These are phyloP conservation scores for Collybiopsis luxurians DNA, from an alignment of 768 basidiomycete genomes.

Conservation along the genomic window DNA sequence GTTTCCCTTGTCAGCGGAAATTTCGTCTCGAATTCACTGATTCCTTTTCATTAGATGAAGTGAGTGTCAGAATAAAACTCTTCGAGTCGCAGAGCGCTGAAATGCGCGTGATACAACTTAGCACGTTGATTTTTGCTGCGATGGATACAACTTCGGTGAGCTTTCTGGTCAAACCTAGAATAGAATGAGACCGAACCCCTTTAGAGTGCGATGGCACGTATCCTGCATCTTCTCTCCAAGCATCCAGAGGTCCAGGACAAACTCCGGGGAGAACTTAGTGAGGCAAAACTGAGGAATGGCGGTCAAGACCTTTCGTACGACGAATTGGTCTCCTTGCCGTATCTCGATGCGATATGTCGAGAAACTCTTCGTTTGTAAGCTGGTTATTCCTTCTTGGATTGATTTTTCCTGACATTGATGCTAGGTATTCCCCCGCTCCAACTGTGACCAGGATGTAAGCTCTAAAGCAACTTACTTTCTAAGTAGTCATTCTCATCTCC, in stretches of 20 bases:
- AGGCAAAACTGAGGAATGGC: slow-evolving; percentile 20
- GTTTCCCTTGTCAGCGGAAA: no score
- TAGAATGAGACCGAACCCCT: neutral
- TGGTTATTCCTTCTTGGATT: neutral
- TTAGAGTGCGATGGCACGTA: slow-evolving; percentile 27
- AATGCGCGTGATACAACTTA: neutral
- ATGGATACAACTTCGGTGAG: slow-evolving; percentile 38
- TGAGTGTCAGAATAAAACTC: neutral
- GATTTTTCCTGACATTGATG: neutral
- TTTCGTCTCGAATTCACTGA: neutral
- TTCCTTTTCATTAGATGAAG: slow-evolving; percentile 2
- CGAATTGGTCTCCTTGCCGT: slow-evolving; percentile 30
- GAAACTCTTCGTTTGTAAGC: slow-evolving; percentile 38
- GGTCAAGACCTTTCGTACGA: slow-evolving; percentile 32
- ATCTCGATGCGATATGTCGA: slow-evolving; percentile 37
- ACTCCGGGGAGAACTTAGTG: slow-evolving; percentile 31
- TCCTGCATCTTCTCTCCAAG: slow-evolving; percentile 28
- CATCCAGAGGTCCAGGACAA: slow-evolving; percentile 35
- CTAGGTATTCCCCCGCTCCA: slow-evolving; percentile 23
- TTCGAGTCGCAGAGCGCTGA: no score
- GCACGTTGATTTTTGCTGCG: slow-evolving; percentile 36
- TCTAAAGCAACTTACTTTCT: neutral
- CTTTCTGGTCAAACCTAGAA: neutral
- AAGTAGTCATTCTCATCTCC: neutral
- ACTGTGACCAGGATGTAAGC: slow-evolving; percentile 21